These are phyloP conservation scores for Collybiopsis luxurians DNA, from an alignment of 768 basidiomycete genomes.

Conservation along the genomic window DNA sequence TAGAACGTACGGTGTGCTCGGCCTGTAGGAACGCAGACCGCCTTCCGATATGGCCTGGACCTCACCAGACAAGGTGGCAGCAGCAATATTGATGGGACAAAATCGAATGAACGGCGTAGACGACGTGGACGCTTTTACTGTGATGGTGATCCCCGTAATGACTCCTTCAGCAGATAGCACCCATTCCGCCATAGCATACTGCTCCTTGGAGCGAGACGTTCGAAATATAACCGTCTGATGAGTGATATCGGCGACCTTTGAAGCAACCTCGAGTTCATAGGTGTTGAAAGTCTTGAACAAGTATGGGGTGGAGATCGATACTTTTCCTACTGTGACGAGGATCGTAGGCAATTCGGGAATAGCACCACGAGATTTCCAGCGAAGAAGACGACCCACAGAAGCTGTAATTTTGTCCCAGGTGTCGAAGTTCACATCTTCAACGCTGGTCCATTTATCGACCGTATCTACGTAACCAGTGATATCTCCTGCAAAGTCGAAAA, in stretches of 20 bases:
- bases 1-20: conserved; percentile 28
- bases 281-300: conserved; percentile 37
- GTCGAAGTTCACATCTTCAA: conserved; percentile 35
- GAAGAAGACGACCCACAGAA: conserved; percentile 27
- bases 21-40: conserved; percentile 33
- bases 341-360: conserved; percentile 31
- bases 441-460: conserved; percentile 27
- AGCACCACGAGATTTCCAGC: conserved; percentile 32
- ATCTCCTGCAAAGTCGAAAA: conserved; percentile 30
- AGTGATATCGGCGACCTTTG: conserved; percentile 30
- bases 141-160: conserved; percentile 33
- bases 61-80: conserved; percentile 33
- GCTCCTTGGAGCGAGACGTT: conserved; percentile 26
- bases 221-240: conserved; percentile 33
- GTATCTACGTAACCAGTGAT: conserved; percentile 33
- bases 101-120: conserved; percentile 30
- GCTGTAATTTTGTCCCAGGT: conserved; percentile 24
- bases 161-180: conserved; percentile 31
- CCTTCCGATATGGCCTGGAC: conserved; percentile 32
- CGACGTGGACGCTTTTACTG: conserved; percentile 34
- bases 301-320: conserved; percentile 31
- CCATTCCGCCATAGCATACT: conserved; percentile 41
- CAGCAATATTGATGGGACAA: conserved; percentile 34
- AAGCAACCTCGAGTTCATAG: conserved; percentile 30
- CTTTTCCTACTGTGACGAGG: conserved; percentile 32